Conservation (phyloP, 805 yeast genomes). For the Monosporozyma aerobia region DNA sequence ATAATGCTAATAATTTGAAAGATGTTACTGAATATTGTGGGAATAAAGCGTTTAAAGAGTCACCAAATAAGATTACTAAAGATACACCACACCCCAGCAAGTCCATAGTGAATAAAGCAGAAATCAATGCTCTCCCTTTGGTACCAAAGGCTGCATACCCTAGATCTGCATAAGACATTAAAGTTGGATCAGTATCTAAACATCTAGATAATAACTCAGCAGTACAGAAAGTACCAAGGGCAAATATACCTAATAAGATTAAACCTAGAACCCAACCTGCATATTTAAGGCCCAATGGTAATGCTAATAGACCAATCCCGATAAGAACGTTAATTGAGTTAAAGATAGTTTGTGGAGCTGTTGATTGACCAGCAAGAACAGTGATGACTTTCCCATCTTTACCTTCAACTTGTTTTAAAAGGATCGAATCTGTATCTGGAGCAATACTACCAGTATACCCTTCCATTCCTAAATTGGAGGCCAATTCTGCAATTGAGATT, state of each 20-base stretch:
- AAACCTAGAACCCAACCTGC: conserved; percentile 68
- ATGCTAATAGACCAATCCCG: conserved; percentile 66
- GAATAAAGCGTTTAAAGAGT: conserved; percentile 64
- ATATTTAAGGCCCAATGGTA: conserved; percentile 58
- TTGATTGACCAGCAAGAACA: conserved; percentile 72
- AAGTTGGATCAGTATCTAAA: conserved; percentile 68
- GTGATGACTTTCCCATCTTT: conserved; percentile 62
- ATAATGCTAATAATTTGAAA: conserved; percentile 60
- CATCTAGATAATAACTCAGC: conserved; percentile 67
- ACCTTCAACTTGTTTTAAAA: conserved; percentile 57
- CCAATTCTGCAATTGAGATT: conserved; percentile 37
- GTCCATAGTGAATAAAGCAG: conserved; percentile 67
- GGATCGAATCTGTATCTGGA: conserved; percentile 42
- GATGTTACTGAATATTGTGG: conserved; percentile 43
- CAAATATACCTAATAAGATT: conserved; percentile 49
- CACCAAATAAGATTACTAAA: conserved; percentile 73
- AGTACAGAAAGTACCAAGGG: conserved; percentile 62
- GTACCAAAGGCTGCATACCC: conserved; percentile 82
- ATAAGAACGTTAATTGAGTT: conserved; percentile 69
- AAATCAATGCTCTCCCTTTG: conserved; percentile 62
- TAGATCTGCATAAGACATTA: conserved; percentile 81
- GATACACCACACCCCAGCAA: conserved; percentile 76
- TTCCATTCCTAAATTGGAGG: conserved; percentile 33
- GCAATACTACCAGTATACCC: conserved; percentile 20
- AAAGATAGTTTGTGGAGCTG: conserved; percentile 67